Base-by-base conservation (phyloP, 441 rosid species). In the Mallotus repandus region DNA sequence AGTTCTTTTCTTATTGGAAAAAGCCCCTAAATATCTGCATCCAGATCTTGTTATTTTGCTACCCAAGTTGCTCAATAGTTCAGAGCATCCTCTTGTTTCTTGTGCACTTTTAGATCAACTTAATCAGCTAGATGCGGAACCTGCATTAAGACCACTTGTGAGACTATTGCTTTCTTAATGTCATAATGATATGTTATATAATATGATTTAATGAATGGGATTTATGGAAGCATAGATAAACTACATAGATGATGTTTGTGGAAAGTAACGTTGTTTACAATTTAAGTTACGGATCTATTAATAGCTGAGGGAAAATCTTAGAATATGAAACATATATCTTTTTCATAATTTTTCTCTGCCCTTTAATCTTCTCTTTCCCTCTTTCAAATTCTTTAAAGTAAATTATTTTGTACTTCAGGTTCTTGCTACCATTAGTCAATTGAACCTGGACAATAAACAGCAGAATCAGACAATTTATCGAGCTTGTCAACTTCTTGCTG, bases 51-150 rank as follows among this genome's bases (percentile, higher is more conserved):
- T 88, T 43, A 79, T 88, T 41, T 83, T 92, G 79, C 86, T 92
- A 13, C 97, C 97, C 78, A 92, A 88, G 77, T 81, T 92, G 18
- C 21, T n/a, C 19, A 54, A 54, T 50, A 50, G 81, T 70, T 81
- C 96, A 21, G 97, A 90, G 87, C 96, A 92, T 65, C 85, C 91
- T 53, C 75, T 85, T 71, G 96, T 89, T 45, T 96, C 97, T 19
- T 85, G 66, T 81, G 86, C 88, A 18, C 91, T 92, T 74, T 82
- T 92, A 67, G 85, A 85, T 68, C 83, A 86, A 35, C 89, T 90
- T 84, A 87, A 81, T 74, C 83, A 80, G 82, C 85, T 90, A 72
- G 90, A 92, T 76, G 91, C 87, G 9, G 93, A 90, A 70, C 88
- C 90, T 76, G 82, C 90, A 2, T 67, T 87, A 74, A 79, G 82